Percentiles rank a stretch among this genome's conserved stretches.
These are phyloP conservation scores for Exophiala lecanii-corni DNA, from an alignment of 2,329 filamentous ascomycete genomes.

Conservation along the genomic window DNA sequence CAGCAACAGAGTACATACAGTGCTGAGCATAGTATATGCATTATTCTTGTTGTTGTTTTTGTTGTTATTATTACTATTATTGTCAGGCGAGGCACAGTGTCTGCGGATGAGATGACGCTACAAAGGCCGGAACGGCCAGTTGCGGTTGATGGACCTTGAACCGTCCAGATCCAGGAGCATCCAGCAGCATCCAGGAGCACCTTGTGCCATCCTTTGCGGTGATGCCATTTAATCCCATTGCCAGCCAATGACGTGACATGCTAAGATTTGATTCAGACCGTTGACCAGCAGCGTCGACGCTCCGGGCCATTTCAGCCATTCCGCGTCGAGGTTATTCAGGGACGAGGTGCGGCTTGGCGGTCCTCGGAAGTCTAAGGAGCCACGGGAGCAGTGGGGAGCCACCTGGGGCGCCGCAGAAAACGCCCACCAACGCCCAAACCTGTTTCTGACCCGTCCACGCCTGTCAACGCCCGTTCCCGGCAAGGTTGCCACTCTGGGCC, in stretches of 20 bases:
- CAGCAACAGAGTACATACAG: too few relatives aligned
- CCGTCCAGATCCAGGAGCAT: conserved; percentile 5
- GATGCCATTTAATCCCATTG: too few relatives aligned
- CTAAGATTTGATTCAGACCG: conserved; percentile 19
- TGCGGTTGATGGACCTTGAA: background rate
- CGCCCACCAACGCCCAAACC: conserved; percentile 11
- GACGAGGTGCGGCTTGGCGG: conserved; percentile 3
- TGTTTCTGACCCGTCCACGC: conserved; percentile 14
- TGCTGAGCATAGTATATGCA: too few relatives aligned
- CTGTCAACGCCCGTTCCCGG: too few relatives aligned
- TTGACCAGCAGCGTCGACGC: conserved; percentile 17
- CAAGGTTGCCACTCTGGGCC: too few relatives aligned
- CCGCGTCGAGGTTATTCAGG: conserved; percentile 7
- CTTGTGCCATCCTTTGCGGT: too few relatives aligned
- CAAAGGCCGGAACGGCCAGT: conserved; percentile 3
- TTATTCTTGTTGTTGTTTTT: too few relatives aligned
- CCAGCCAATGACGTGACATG: too few relatives aligned
- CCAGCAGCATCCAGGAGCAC: conserved; percentile 13
- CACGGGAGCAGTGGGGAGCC: background rate
- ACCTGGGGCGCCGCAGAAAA: too few relatives aligned
- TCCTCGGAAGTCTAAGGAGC: background rate
- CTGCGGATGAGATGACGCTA: too few relatives aligned
- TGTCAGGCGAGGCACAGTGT: too few relatives aligned
- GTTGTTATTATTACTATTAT: too few relatives aligned
- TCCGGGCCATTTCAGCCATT: conserved; percentile 14